Evolutionary conservation across 768 basidiomycete genomes (phyloP).

Genomic region (Scleroderma citrinum): DNA sequence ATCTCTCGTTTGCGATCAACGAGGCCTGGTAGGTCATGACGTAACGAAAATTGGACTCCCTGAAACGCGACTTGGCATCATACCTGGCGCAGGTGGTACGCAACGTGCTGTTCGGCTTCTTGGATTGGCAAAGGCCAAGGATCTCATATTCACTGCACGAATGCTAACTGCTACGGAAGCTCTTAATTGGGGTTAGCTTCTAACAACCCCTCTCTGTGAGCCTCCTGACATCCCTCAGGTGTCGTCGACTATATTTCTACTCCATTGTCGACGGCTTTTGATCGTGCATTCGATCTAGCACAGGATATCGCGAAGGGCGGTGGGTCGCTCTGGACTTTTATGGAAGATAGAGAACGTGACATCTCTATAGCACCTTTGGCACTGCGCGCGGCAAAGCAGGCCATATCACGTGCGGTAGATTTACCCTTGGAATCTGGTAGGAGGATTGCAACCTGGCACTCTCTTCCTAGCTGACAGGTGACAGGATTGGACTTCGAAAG

Average conservation of each 20-base stretch:
- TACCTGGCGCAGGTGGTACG: constrained; percentile 88
- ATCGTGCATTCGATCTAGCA: constrained; percentile 67
- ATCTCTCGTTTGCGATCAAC: neutral
- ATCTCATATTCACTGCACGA: constrained; percentile 79
- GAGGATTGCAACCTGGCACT: constrained; percentile 1
- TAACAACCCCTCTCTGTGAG: neutral
- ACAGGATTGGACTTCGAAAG: constrained; percentile 89
- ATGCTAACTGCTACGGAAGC: constrained; percentile 64
- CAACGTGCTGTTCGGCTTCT: constrained; percentile 75
- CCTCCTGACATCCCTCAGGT: constrained; percentile 39
- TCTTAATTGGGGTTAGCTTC: constrained; percentile 54
- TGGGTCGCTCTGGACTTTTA: constrained; percentile 21
- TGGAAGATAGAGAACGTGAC: neutral
- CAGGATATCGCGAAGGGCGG: constrained; percentile 62
- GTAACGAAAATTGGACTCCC: constrained; percentile 88
- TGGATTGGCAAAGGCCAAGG: constrained; percentile 77
- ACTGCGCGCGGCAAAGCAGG: constrained; percentile 81
- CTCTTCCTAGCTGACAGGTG: constrained; percentile 1
- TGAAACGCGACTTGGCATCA: constrained; percentile 74
- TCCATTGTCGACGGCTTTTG: constrained; percentile 54
- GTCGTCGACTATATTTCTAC: constrained; percentile 76
- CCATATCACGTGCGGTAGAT: constrained; percentile 75
- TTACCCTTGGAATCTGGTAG: constrained; percentile 71
- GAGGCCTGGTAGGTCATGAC: constrained; percentile 37
- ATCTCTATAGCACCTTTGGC: constrained; percentile 67